Evolutionary conservation across 805 yeast genomes (phyloP).

Genomic region (Starmera amethionina): DNA sequence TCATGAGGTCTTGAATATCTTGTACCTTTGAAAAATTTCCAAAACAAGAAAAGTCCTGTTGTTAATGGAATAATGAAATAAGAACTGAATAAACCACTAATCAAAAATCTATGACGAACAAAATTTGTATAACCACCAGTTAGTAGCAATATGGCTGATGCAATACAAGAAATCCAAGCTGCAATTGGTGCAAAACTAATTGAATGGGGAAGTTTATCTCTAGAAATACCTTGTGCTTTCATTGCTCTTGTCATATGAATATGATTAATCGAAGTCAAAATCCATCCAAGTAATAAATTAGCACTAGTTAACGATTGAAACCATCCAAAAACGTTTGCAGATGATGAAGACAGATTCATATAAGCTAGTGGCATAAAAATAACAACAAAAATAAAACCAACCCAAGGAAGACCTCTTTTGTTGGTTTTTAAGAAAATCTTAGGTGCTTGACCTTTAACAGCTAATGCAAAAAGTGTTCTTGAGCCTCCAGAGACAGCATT

Average conservation of each 20-base stretch:
- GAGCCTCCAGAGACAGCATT: too few relatives aligned
- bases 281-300: too few relatives aligned
- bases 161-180: conserved; percentile 21
- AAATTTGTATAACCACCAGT: conserved; percentile 27
- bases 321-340: conserved; percentile 25
- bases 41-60: conserved; percentile 17
- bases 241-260: conserved; percentile 22
- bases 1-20: too few relatives aligned
- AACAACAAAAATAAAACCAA: conserved; percentile 17
- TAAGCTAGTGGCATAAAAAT: conserved; percentile 25
- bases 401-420: conserved; percentile 24
- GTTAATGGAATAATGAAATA: conserved; percentile 16
- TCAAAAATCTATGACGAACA: conserved; percentile 18
- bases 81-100: conserved; percentile 4
- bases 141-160: conserved; percentile 18
- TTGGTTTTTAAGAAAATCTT: conserved; percentile 23
- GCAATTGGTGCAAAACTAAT: conserved; percentile 17
- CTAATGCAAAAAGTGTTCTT: too few relatives aligned
- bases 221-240: conserved; percentile 28
- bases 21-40: conserved; percentile 22
- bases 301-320: conserved; percentile 22
- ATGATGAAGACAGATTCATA: conserved; percentile 16
- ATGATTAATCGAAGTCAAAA: conserved; percentile 20
- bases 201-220: conserved; percentile 23
- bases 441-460: too few relatives aligned